phyloP scores from a whole-genome alignment of 345 rosid species.

The Sonneratia caseolaris region DNA sequence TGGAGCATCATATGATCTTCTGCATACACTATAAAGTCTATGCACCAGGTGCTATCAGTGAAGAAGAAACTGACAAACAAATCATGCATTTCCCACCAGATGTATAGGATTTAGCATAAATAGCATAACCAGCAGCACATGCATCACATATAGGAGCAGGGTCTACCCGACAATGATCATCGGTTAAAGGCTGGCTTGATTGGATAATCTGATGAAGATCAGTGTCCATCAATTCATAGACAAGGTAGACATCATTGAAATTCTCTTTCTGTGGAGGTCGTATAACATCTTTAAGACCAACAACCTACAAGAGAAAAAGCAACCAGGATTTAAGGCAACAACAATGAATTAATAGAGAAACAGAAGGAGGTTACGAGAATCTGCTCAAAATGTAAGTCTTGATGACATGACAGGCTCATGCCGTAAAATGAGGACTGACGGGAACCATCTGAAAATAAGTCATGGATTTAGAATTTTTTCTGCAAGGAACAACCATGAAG shows the following conservation, averaged over 20 bases:
- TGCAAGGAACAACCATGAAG: neutral
- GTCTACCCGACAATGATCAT: constrained; percentile 86
- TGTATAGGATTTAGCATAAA: neutral
- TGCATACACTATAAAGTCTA: no score
- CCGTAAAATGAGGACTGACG: neutral
- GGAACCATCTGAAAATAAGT: no score
- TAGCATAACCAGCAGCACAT: neutral
- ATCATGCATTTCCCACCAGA: neutral
- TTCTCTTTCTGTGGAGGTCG: constrained; percentile 84
- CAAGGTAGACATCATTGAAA: constrained; percentile 92
- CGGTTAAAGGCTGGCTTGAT: constrained; percentile 74
- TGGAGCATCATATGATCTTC: no score
- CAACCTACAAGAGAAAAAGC: constrained; percentile 32
- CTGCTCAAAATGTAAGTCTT: neutral
- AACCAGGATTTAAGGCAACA: neutral
- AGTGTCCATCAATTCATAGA: constrained; percentile 90
- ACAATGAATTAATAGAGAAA: neutral
- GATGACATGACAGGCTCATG: neutral
- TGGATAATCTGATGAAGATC: constrained; percentile 89
- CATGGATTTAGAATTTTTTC: neutral
- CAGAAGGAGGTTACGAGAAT: neutral
- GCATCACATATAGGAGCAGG: neutral
- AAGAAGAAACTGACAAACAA: neutral
- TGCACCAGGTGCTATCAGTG: neutral
- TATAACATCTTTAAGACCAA: constrained; percentile 78